phyloP scores from a whole-genome alignment of 805 yeast genomes.

The Hanseniaspora hatyaiensis region DNA sequence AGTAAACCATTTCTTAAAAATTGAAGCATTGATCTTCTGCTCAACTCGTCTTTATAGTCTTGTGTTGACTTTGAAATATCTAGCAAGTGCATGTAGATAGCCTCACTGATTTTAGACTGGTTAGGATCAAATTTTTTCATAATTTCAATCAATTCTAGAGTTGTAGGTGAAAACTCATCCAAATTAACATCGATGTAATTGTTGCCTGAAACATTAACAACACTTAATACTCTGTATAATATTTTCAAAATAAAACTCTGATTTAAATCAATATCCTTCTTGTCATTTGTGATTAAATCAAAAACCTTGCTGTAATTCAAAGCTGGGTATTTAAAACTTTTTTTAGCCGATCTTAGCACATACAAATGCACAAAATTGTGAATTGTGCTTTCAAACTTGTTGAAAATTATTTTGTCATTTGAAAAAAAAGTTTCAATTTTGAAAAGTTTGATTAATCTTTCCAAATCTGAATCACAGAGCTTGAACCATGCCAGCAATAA shows the following conservation, averaged over 20 bases:
- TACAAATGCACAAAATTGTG: conserved; percentile 6
- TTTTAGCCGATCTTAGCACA: conserved; percentile 1
- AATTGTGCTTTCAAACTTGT: conserved; percentile 10
- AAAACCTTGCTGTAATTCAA: background rate
- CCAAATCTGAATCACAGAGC: conserved; percentile 1
- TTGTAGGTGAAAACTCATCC: conserved; percentile 1
- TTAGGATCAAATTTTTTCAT: background rate
- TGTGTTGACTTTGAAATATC: conserved; percentile 2
- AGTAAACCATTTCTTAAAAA: conserved; percentile 39
- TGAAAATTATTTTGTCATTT: background rate
- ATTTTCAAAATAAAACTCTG: conserved; percentile 8
- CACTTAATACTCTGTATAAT: background rate
- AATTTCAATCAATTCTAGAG: conserved; percentile 8
- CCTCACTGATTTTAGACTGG: background rate
- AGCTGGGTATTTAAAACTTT: background rate
- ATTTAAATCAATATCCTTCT: background rate
- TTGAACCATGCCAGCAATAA: conserved; percentile 4
- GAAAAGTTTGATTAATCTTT: conserved; percentile 1
- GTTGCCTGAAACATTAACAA: background rate
- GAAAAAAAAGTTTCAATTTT: conserved; percentile 3
- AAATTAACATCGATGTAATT: background rate
- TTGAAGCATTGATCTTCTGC: conserved; percentile 50
- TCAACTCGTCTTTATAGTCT: conserved; percentile 66
- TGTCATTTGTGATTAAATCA: background rate
- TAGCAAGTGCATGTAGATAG: conserved; percentile 7